A percentile compares a stretch with the other conserved stretches of the same genome.
Evolutionary conservation across 306 rosid species (phyloP).

Genomic region (Prunus padus): DNA sequence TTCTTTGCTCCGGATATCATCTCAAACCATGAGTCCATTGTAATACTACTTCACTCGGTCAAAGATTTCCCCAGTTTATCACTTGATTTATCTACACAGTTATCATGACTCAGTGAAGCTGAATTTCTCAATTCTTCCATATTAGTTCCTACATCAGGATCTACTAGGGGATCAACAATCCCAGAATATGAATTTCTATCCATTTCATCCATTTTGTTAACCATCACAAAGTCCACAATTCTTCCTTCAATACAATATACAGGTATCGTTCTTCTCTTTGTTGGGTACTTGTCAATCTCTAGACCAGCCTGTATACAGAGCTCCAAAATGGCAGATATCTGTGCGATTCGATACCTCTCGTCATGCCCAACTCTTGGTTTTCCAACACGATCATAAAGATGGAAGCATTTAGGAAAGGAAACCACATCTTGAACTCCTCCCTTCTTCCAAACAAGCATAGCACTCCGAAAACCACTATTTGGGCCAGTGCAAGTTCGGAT

Average conservation of each 20-base stretch:
- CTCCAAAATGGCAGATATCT: constrained; percentile 76
- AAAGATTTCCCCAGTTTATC: constrained; percentile 28
- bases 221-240: constrained; percentile 74
- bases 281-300: constrained; percentile 52
- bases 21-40: constrained; percentile 71
- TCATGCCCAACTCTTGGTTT: constrained; percentile 81
- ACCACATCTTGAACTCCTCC: constrained; percentile 65
- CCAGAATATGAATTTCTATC: constrained; percentile 14
- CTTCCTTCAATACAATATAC: constrained; percentile 82
- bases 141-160: constrained; percentile 24
- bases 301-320: constrained; percentile 88
- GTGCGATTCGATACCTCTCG: constrained; percentile 49
- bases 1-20: constrained; percentile 66
- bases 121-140: constrained; percentile 31
- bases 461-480: constrained; percentile 54
- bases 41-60: constrained; percentile 40
- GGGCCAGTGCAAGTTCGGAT: constrained; percentile 74
- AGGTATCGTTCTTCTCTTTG: constrained; percentile 80
- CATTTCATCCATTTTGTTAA: constrained; percentile 29
- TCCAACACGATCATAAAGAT: constrained; percentile 81
- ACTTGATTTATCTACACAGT: constrained; percentile 29
- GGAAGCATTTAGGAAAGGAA: constrained; percentile 67
- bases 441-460: constrained; percentile 65
- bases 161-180: constrained; percentile 8
- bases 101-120: constrained; percentile 18